Conservation (phyloP, 106 monocot genomes). For the Dioscorea dumetorum region DNA sequence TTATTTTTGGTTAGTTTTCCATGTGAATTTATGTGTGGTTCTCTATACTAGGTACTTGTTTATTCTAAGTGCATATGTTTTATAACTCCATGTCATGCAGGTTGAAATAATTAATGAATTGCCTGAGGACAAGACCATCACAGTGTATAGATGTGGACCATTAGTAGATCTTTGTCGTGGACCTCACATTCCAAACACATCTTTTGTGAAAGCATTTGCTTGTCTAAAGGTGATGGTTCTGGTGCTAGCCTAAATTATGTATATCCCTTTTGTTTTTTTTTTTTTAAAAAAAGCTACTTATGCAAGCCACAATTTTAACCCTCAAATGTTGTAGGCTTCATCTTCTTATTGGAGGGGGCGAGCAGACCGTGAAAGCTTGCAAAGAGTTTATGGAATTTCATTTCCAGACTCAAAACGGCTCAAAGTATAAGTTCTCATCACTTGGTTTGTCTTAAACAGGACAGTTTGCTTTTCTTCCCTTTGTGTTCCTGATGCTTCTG, state of each 20-base stretch:
- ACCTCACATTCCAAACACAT: conserved; percentile 96
- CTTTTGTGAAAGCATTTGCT: conserved; percentile 96
- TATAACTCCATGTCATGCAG: conserved; percentile 21
- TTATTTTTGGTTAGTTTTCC: background rate
- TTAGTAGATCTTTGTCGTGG: conserved; percentile 98
- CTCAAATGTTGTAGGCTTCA: conserved; percentile 53
- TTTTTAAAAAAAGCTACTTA: background rate
- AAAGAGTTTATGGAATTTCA: conserved; percentile 99
- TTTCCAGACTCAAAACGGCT: conserved; percentile 90
- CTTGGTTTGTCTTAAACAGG: background rate
- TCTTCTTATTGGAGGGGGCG: conserved; percentile 99
- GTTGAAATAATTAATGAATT: conserved; percentile 95
- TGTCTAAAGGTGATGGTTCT: conserved; percentile 77
- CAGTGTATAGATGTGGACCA: conserved; percentile 99
- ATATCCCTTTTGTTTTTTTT: background rate
- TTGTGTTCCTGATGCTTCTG: too few species aligned
- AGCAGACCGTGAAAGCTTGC: conserved; percentile 90
- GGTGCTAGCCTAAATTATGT: background rate
- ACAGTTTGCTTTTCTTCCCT: too few species aligned
- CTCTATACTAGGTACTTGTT: background rate
- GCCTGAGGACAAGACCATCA: conserved; percentile 94
- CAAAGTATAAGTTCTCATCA: conserved; percentile 40
- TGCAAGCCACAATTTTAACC: background rate
- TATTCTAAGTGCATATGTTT: background rate
- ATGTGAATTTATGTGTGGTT: background rate